A percentile compares a stretch with the other conserved stretches of the same genome.
Evolutionary conservation across 2,329 filamentous ascomycete species (phyloP).

Genomic region (Leptosphaerulina australis): DNA sequence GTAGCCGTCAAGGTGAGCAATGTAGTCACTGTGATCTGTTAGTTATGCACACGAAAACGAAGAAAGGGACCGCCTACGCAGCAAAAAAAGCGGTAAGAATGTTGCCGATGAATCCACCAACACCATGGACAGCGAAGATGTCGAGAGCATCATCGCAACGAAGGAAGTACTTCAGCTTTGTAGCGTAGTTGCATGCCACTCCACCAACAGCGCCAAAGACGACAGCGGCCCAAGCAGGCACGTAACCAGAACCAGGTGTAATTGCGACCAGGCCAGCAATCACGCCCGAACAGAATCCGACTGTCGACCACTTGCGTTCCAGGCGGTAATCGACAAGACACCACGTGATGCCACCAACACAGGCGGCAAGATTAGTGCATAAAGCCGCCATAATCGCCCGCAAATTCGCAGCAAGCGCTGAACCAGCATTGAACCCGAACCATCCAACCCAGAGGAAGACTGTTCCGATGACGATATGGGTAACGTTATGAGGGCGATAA

Average conservation of each 20-base stretch:
- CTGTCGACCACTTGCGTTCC: slow-evolving; percentile 89
- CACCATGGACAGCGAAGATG: slow-evolving; percentile 68
- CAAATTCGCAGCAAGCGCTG: slow-evolving; percentile 78
- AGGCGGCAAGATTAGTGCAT: slow-evolving; percentile 84
- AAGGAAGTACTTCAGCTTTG: slow-evolving; percentile 85
- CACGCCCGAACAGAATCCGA: slow-evolving; percentile 90
- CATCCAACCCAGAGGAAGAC: slow-evolving; percentile 95
- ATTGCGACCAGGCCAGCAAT: slow-evolving; percentile 87
- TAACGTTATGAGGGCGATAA: slow-evolving; percentile 91
- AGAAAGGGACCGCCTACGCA: slow-evolving; percentile 56
- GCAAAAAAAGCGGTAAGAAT: slow-evolving; percentile 75
- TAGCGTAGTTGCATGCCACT: slow-evolving; percentile 83
- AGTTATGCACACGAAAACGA: background rate
- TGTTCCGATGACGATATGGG: slow-evolving; percentile 88
- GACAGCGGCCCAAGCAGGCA: slow-evolving; percentile 83
- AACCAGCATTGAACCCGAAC: slow-evolving; percentile 94
- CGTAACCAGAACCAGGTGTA: slow-evolving; percentile 84
- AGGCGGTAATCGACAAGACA: slow-evolving; percentile 87
- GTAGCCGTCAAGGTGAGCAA: slow-evolving; percentile 77
- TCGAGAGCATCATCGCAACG: slow-evolving; percentile 84
- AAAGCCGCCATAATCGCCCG: slow-evolving; percentile 85
- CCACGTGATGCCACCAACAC: slow-evolving; percentile 86
- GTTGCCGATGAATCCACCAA: slow-evolving; percentile 65
- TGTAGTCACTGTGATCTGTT: slow-evolving; percentile 64
- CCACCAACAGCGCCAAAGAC: slow-evolving; percentile 79